Evolutionary conservation across 2,329 filamentous ascomycete species (phyloP), one percentile per base, ranked within the genome.

Genomic region (Zopfia rhizophila): DNA sequence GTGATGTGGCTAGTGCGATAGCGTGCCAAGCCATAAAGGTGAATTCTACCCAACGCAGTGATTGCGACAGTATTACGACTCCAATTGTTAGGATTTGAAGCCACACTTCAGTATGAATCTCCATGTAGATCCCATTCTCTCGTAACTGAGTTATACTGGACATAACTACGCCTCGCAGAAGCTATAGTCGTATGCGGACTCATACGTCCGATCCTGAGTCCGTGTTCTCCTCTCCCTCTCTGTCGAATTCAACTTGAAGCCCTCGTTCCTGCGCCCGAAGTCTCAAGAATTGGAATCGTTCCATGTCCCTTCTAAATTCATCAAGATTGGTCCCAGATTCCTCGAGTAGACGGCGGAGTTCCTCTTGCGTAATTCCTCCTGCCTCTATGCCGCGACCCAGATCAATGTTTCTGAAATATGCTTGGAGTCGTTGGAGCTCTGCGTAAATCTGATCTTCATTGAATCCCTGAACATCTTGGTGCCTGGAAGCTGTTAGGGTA

Each of bases 251-350:
- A 3, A 65, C 53, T 29, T 63, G 48, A 10, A 66, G 56, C 1
- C 66, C 65, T 21, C 60, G 47, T 8, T 66, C 55, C 36, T 56
- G 53, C 38, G 69, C 28, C 29, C 55, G 25, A 14, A 29, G 24
- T 7, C 44, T 14, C 23, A 48, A 11, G 6, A n/a, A 16, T 24
- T 48, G 44, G 24, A 66, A 58, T 17, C 57, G 48, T 29, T 62
- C 58, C 11, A 58, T 59, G 16, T 65, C 65, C 32, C 53, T 38
- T 31, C 57, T 50, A 22, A 68, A 70, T 40, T 70, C 66, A 0
- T 60, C 48, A 13, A 61, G 30, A 7, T 33, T 59, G 8, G 55
- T 61, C 3, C 61, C 61, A 14, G 53, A 55, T 11, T 53, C 47
- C n/a, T 54, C 49, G 16, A 69, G 35, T 16, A 56, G 54, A 0